Conservation (phyloP, 2,329 filamentous ascomycete species). For the Tolypocladium inflatum region DNA sequence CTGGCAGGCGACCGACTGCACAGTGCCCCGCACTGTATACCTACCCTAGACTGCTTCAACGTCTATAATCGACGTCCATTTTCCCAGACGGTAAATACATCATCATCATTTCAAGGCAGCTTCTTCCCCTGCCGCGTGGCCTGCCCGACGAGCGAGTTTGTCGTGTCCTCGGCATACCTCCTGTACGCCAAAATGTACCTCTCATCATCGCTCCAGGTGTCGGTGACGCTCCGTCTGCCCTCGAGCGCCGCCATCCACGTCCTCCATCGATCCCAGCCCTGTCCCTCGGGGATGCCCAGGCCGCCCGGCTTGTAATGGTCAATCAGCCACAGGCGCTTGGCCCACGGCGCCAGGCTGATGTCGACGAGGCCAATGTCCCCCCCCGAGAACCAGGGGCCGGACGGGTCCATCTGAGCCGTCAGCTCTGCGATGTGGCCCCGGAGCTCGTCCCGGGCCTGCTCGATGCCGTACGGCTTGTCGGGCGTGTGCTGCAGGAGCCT, state of each 20-base stretch:
- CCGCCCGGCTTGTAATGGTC: slow-evolving; percentile 62
- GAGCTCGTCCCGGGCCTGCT: slow-evolving; percentile 48
- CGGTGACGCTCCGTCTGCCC: slow-evolving; percentile 50
- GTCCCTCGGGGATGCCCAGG: slow-evolving; percentile 39
- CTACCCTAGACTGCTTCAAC: no score
- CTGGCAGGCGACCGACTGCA: no score
- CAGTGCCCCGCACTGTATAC: no score
- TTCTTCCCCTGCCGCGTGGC: slow-evolving; percentile 52
- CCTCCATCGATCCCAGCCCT: slow-evolving; percentile 59
- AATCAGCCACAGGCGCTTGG: slow-evolving; percentile 60
- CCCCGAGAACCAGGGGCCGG: slow-evolving; percentile 57
- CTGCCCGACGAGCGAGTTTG: slow-evolving; percentile 50
- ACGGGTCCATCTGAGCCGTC: slow-evolving; percentile 47
- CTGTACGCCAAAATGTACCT: slow-evolving; percentile 61
- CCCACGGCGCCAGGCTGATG: slow-evolving; percentile 64
- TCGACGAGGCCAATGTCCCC: slow-evolving; percentile 57
- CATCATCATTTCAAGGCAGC: no score
- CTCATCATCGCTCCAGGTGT: slow-evolving; percentile 59
- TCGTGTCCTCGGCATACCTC: slow-evolving; percentile 56
- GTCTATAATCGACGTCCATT: no score
- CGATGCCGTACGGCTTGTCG: slow-evolving; percentile 36
- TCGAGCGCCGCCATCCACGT: slow-evolving; percentile 53
- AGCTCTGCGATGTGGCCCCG: slow-evolving; percentile 50
- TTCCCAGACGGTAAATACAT: no score
- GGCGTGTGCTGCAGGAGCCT: slow-evolving; percentile 47